These are phyloP conservation scores for Phytophthora constricta DNA, from an alignment of 352 stramenopile species.

Conservation along the genomic window DNA sequence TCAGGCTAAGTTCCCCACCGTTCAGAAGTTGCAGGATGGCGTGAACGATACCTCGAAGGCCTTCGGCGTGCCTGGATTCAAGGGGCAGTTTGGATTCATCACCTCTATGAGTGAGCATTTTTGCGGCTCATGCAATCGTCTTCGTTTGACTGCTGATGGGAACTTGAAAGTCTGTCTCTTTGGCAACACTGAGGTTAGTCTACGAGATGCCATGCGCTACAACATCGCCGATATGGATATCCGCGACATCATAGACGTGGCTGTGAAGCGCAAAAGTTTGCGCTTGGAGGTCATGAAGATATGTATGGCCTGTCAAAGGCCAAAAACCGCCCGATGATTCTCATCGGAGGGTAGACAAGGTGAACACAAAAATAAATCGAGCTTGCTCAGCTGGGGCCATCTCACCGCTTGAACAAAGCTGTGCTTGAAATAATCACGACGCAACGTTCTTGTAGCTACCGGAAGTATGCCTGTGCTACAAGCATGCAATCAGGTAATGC, in stretches of 20 bases:
- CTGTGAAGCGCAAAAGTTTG: conserved; percentile 94
- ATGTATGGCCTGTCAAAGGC: conserved; percentile 92
- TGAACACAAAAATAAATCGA: neutral
- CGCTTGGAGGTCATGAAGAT: conserved; percentile 94
- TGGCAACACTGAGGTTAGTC: conserved; percentile 92
- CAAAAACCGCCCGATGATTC: conserved; percentile 97
- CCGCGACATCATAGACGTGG: conserved; percentile 85
- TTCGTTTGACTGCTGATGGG: conserved; percentile 97
- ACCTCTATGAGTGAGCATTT: conserved; percentile 99
- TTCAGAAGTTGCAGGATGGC: conserved; percentile 72
- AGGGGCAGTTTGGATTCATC: conserved; percentile 94
- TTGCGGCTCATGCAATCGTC: conserved; percentile 96
- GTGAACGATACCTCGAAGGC: conserved; percentile 97
- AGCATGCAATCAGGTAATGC: no score
- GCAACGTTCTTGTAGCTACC: neutral
- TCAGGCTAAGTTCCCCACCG: conserved; percentile 41
- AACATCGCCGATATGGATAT: conserved; percentile 88
- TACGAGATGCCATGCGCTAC: conserved; percentile 91
- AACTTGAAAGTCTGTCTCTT: conserved; percentile 97
- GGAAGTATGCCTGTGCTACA: no score
- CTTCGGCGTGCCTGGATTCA: conserved; percentile 77
- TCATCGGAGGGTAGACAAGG: conserved; percentile 94
- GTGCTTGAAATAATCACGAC: neutral
- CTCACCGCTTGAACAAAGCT: neutral
- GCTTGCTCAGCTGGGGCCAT: neutral